These are phyloP conservation scores for Microthyrium microscopicum DNA, from an alignment of 2,329 filamentous ascomycete species.

Conservation along the genomic window DNA sequence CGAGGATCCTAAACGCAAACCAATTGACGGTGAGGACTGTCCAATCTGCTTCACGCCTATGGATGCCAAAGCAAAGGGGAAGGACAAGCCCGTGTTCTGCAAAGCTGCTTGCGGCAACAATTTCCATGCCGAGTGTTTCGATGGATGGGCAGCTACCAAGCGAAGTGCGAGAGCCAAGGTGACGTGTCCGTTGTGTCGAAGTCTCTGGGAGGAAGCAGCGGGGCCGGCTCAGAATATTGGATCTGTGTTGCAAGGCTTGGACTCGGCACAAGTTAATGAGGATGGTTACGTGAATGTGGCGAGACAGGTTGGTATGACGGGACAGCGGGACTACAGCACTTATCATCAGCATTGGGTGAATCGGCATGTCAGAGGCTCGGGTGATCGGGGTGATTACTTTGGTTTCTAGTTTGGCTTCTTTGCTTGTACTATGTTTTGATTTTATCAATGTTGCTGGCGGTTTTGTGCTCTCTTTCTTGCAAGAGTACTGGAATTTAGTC, in stretches of 20 bases:
- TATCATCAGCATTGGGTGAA: constrained; percentile 12
- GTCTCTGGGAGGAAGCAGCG: constrained; percentile 34
- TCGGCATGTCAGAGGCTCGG: constrained; percentile 6
- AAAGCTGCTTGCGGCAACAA: constrained; percentile 46
- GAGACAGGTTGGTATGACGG: constrained; percentile 40
- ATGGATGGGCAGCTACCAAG: constrained; percentile 29
- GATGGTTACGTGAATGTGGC: constrained; percentile 50
- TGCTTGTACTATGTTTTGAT: no score
- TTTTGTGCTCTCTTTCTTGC: no score
- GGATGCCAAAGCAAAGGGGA: constrained; percentile 22
- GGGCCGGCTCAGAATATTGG: constrained; percentile 24
- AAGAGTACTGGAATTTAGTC: no score
- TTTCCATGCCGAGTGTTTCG: constrained; percentile 40
- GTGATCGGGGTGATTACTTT: constrained; percentile 7
- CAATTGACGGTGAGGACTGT: constrained; percentile 35
- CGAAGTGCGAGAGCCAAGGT: constrained; percentile 17
- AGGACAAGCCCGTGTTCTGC: constrained; percentile 39
- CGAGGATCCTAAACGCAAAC: constrained; percentile 37
- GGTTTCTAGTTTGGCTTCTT: no score
- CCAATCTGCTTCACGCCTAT: constrained; percentile 42
- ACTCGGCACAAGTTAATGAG: no score
- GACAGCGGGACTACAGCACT: constrained; percentile 19
- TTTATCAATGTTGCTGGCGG: no score
- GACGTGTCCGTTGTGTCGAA: constrained; percentile 46
- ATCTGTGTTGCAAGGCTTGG: constrained; percentile 19